Conservation (phyloP, 75 land plant genomes). For the Pinus albicaulis region DNA sequence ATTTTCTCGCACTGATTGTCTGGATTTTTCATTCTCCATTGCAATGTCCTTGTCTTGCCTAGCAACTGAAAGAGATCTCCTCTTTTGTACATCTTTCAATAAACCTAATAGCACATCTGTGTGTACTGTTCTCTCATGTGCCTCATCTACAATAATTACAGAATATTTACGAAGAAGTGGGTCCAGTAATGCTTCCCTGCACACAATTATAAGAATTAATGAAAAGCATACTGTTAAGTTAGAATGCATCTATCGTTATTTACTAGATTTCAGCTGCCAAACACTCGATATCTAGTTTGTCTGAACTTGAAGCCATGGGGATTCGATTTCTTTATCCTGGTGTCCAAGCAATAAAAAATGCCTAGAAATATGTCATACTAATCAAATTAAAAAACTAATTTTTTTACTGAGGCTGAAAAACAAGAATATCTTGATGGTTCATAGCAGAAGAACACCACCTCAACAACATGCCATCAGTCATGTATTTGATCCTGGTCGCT, state of each 20-base stretch:
- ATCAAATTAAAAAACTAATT: not conserved
- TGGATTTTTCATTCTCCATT: conserved; percentile 10
- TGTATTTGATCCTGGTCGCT: conserved; percentile 81
- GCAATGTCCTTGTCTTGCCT: conserved; percentile 2
- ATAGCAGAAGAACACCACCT: conserved; percentile 38
- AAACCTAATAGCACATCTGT: conserved; percentile 94
- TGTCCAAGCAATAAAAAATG: not conserved
- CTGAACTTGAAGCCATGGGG: not conserved
- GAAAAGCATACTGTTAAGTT: not conserved
- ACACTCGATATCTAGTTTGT: not conserved
- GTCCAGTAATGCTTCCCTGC: conserved; percentile 92
- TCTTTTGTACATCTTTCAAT: conserved; percentile 70
- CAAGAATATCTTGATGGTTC: not conserved
- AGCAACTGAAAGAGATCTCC: conserved; percentile 28
- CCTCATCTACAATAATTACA: conserved; percentile 94
- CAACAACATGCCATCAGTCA: conserved; percentile 96
- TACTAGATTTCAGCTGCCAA: not conserved
- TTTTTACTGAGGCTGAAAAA: not conserved
- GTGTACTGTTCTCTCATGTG: conserved; percentile 96
- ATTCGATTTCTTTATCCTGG: not conserved
- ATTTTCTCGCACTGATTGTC: conserved; percentile 16
- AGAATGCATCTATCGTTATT: not conserved
- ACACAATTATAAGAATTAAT: not conserved
- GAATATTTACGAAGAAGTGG: conserved; percentile 81
- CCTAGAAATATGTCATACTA: not conserved